A percentile compares a stretch with the other conserved stretches of the same genome.
Conservation (phyloP, 1,139 yeast species). For the Hanseniaspora uvarum region DNA sequence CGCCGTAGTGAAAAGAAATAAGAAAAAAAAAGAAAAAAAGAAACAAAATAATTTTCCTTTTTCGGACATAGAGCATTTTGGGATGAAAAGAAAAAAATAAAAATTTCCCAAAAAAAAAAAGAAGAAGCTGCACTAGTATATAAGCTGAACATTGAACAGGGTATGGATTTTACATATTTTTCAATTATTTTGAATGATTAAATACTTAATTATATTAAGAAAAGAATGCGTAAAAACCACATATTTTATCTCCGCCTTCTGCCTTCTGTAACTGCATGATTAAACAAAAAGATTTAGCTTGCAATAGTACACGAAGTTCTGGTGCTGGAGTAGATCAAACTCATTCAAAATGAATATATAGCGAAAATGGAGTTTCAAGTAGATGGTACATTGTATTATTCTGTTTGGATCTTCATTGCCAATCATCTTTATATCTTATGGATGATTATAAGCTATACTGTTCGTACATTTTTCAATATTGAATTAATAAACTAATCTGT, state of each 20-base stretch:
- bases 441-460: conserved; percentile 1
- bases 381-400: not conserved
- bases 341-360: not conserved
- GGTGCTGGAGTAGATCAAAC: conserved; percentile 16
- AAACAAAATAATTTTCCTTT: not conserved
- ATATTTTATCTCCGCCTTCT: conserved; percentile 17
- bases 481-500: too few relatives aligned
- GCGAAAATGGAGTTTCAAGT: not conserved
- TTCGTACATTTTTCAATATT: not conserved
- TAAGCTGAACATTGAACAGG: too few relatives aligned
- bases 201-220: not conserved
- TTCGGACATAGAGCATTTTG: not conserved
- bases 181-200: not conserved
- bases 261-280: conserved; percentile 17
- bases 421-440: not conserved
- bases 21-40: not conserved
- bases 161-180: too few relatives aligned
- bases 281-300: conserved; percentile 1
- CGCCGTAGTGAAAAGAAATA: not conserved
- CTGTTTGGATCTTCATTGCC: not conserved
- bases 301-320: conserved; percentile 18
- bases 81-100: not conserved
- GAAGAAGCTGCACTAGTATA: not conserved
- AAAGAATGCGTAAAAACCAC: not conserved
- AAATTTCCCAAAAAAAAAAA: not conserved